phyloP scores from a whole-genome alignment of 257 asterid species.

The Rubia yunnanensis region DNA sequence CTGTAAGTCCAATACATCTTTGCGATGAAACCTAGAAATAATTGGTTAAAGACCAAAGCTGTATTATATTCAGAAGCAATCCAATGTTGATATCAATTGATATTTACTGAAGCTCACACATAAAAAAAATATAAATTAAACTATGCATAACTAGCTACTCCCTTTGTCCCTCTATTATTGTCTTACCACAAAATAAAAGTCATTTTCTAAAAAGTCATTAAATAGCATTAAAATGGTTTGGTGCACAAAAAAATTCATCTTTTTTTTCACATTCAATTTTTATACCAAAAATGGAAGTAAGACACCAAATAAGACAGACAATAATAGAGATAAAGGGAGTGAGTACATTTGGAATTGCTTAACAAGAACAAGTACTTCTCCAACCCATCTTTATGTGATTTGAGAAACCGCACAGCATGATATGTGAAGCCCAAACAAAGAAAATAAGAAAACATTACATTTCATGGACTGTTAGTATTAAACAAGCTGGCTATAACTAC shows the following conservation, averaged over 20 bases:
- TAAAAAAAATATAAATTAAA: background rate
- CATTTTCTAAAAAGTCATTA: too few species aligned
- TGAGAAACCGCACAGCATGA: background rate
- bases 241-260: too few species aligned
- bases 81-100: background rate
- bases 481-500: background rate
- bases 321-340: too few species aligned
- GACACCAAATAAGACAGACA: too few species aligned
- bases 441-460: background rate
- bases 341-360: background rate
- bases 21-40: constrained; percentile 75
- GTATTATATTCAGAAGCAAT: background rate
- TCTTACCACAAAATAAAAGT: too few species aligned
- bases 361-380: background rate
- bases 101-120: background rate
- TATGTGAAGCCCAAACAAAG: background rate
- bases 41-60: background rate
- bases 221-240: too few species aligned
- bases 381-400: background rate
- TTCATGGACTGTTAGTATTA: background rate
- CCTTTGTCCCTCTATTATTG: too few species aligned
- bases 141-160: too few species aligned
- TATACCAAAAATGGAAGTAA: too few species aligned
- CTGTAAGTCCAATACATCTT: constrained; percentile 86
- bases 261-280: too few species aligned